Base-by-base conservation (phyloP, 169 alveolate species). In the Babesia sp. region DNA sequence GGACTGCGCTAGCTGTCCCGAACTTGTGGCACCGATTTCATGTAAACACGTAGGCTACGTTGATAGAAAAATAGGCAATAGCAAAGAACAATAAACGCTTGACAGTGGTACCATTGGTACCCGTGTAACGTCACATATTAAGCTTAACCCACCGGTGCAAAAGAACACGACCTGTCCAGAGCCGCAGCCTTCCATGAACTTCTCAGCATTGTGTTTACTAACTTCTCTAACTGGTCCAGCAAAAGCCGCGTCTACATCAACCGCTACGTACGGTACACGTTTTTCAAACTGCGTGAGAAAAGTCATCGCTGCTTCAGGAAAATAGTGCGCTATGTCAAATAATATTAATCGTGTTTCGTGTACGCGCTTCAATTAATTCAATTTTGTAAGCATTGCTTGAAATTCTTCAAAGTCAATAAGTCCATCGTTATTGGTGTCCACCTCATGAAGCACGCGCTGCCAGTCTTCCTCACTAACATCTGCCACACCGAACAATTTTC, bases 331-430 rank as follows among this genome's bases (percentile, higher is more conserved):
- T 45, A 3, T 12, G 14, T 6, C 22, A 39, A 16, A 66, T 12
- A 36, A 26, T 31, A 69, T 53, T 56, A 44, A 56, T 46, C 29
- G 28, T 9, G 20, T 8, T 44, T 39, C 8, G 41, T 24, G 24
- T 39, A 6, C 20, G 3, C 22, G 22, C 50, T 20, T 37, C 55
- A 44, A 42, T 61, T 29, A 61, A 8, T 42, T 57, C 58, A 61
- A 79, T 48, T 79, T 79, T 3, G 84, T 71, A 76, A 94, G 91
- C 97, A 96, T 94, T 26, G 84, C 90, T 68, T 94, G 91, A 79
- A 96, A 96, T 66, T 96, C 99, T 36, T 95, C 94, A 67, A 93
- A 93, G 84, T 94, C 98, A 31, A 96, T 95, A 67, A 90, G 96
- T 12, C 97, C 97, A 70, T 94, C 98, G 24, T 94, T 93, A 70